Evolutionary conservation across 2,329 filamentous ascomycete species (phyloP), one percentile per base, ranked within the genome.

Genomic region (Fusarium citri): DNA sequence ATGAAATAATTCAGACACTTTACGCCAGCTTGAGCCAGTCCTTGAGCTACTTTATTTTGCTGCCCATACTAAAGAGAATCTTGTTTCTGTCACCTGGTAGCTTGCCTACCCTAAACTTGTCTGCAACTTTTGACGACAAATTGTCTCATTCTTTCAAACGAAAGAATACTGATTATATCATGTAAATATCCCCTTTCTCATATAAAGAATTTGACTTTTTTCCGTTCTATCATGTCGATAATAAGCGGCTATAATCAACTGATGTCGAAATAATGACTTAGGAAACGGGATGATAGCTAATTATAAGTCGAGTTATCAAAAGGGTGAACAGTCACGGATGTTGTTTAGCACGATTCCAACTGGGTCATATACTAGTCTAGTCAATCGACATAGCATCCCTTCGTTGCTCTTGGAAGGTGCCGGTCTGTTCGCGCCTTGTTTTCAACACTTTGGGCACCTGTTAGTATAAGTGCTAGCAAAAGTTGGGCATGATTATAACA

Each of bases 81-180:
- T 37, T 37, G 0, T 12, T 37, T 37, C 18, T n/a, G 34, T 37
- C 34, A 6, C 10, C 18, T 5, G 0, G 3, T n/a, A 12, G 4
- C 9, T 10, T 1, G 15, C 54, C 34, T 59, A 68, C 53, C 65
- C 59, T 31, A 40, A 30, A 54, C 55, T 47, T 12, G 2, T 41
- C 5, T 43, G 8, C 12, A 14, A 46, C 12, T 65, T 16, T 26
- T 8, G 20, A 25, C 20, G 10, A 22, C n/a, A 26, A 26, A 15
- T 26, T 31, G 12, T 51, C 26, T 10, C 14, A 7, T 28, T 30
- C 18, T 34, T 15, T 20, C 20, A 31, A 40, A 37, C 28, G 18
- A 40, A 37, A 15, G 18, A 42, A 45, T 18, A 26, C 11, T 30
- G n/a, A n/a, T n/a, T n/a, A n/a, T n/a, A n/a, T 14, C 10, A 41